Conservation (phyloP, 768 basidiomycete genomes). For the Lactarius trivialis region DNA sequence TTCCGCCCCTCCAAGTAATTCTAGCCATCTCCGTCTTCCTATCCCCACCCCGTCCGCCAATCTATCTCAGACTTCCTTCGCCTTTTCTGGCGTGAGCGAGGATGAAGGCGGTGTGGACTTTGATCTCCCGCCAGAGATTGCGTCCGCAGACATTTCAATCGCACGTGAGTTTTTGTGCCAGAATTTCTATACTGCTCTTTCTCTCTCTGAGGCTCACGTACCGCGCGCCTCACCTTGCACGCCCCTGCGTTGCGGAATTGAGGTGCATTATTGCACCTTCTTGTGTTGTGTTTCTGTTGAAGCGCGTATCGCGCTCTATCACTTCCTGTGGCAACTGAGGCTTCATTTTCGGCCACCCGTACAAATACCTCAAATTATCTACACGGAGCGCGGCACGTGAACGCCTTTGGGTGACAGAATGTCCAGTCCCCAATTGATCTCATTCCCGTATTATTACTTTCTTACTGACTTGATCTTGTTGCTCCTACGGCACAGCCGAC, state of each 20-base stretch:
- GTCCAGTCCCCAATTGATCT: constrained; percentile 1
- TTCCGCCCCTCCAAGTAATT: neutral
- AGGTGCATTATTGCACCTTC: neutral
- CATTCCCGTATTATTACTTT: constrained; percentile 1
- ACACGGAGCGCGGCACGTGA: constrained; percentile 8
- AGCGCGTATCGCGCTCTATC: neutral
- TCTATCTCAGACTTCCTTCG: constrained; percentile 23
- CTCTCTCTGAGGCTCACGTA: constrained; percentile 1
- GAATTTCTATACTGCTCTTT: neutral
- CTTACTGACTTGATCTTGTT: constrained; percentile 8
- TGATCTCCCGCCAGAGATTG: constrained; percentile 29
- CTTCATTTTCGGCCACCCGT: constrained; percentile 6
- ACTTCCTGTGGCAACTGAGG: neutral
- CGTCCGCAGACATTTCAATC: constrained; percentile 30
- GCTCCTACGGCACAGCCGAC: constrained; percentile 43
- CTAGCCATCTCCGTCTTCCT: constrained; percentile 22
- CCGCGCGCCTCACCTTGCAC: neutral
- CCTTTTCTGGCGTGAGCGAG: constrained; percentile 17
- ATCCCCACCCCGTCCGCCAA: constrained; percentile 24
- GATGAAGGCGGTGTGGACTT: constrained; percentile 18
- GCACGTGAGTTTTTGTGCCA: constrained; percentile 28
- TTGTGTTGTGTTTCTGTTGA: neutral
- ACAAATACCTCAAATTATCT: neutral
- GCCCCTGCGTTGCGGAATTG: neutral
- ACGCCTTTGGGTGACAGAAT: constrained; percentile 1